Evolutionary conservation across 176 grass and related monocot genomes (phyloP).

Genomic region (Dendrocalamus sinicus): DNA sequence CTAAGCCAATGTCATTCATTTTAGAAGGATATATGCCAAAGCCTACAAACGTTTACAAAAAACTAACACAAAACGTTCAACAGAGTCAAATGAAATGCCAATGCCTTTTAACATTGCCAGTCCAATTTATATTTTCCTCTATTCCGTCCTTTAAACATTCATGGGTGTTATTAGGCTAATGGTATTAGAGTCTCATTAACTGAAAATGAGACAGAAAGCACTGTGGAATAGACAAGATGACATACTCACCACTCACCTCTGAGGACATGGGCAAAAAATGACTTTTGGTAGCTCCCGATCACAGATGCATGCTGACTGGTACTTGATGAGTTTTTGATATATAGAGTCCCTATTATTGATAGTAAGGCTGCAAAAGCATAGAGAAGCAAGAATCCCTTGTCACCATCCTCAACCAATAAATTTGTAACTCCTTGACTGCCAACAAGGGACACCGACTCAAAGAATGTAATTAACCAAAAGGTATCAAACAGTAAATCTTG

Average conservation of each 20-base stretch:
- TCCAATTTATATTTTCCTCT: constrained; percentile 1
- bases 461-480: constrained; percentile 94
- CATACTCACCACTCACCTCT: constrained; percentile 76
- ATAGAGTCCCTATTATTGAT: constrained; percentile 68
- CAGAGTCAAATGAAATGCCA: constrained; percentile 6
- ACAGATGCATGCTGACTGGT: constrained; percentile 59
- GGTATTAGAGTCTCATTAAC: not conserved
- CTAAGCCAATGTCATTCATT: not conserved
- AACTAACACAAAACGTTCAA: not conserved
- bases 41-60: not conserved
- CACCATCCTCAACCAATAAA: constrained; percentile 50
- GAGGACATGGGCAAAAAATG: constrained; percentile 90
- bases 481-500: constrained; percentile 78
- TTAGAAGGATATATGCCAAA: not conserved
- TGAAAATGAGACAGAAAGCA: constrained; percentile 31
- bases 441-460: constrained; percentile 79
- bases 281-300: constrained; percentile 89
- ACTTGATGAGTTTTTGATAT: constrained; percentile 76
- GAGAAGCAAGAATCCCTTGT: constrained; percentile 54
- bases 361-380: constrained; percentile 67
- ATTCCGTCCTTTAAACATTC: not conserved
- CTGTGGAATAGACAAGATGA: constrained; percentile 28
- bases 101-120: not conserved
- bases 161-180: not conserved
- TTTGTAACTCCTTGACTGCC: constrained; percentile 88